These are phyloP conservation scores for Cutaneotrichosporon cavernicola DNA, from an alignment of 1,284 basidiomycete species.

Conservation along the genomic window DNA sequence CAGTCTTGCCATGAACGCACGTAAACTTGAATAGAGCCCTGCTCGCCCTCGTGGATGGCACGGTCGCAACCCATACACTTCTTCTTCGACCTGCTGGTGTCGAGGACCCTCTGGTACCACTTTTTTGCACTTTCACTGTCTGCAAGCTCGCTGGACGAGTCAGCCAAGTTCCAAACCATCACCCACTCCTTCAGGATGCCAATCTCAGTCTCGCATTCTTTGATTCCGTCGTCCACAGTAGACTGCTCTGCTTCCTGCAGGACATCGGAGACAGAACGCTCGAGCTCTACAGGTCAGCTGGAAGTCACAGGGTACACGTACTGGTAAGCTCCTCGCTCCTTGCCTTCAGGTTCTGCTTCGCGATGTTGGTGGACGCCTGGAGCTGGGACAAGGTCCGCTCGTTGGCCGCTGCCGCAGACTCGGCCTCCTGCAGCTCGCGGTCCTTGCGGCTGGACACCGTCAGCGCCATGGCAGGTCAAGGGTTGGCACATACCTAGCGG, in stretches of 20 bases:
- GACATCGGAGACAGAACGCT: constrained; percentile 59
- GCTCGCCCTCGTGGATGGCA: constrained; percentile 63
- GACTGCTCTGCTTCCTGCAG: constrained; percentile 52
- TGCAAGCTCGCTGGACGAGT: constrained; percentile 20
- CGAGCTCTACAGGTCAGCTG: constrained; percentile 56
- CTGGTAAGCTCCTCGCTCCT: constrained; percentile 67
- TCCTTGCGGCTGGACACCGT: constrained; percentile 63
- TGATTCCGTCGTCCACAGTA: constrained; percentile 61
- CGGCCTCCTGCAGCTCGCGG: constrained; percentile 61
- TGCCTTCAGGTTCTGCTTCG: constrained; percentile 62
- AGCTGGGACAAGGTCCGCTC: constrained; percentile 63
- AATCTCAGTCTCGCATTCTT: constrained; percentile 61
- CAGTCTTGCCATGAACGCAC: constrained; percentile 54
- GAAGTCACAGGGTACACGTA: constrained; percentile 42
- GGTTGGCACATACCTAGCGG: constrained; percentile 59
- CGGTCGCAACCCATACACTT: constrained; percentile 76
- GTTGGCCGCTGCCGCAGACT: constrained; percentile 57
- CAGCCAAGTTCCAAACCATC: background rate
- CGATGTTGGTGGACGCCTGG: constrained; percentile 62
- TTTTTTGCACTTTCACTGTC: constrained; percentile 21
- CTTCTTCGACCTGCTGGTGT: constrained; percentile 63
- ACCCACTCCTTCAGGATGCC: constrained; percentile 61
- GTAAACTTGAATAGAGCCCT: constrained; percentile 65
- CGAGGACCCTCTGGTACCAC: constrained; percentile 67
- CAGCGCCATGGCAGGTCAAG: background rate